Evolutionary conservation across 1,284 basidiomycete genomes (phyloP).

Genomic region (Marasmius tenuissimus): DNA sequence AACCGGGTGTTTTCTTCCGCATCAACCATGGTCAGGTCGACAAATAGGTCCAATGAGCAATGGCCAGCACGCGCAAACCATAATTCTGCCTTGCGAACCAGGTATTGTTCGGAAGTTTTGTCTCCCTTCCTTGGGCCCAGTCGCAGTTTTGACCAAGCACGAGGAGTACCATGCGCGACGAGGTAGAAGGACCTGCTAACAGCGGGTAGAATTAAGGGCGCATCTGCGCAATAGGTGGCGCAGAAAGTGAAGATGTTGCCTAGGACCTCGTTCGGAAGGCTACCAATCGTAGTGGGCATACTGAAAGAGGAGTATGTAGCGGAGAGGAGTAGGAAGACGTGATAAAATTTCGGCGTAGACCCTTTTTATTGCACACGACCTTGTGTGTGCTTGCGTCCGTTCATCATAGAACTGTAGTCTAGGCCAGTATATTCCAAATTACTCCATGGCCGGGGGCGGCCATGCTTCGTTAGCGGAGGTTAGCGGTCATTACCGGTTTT

Average conservation of each 20-base stretch:
- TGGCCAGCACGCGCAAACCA: constrained; percentile 9
- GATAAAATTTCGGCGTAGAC: too few relatives aligned
- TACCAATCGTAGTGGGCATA: not conserved
- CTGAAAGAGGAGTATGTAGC: constrained; percentile 64
- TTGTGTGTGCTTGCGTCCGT: constrained; percentile 21
- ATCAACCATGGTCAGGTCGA: constrained; percentile 6
- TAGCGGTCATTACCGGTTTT: too few relatives aligned
- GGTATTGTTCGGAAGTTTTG: not conserved
- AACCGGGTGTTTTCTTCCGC: too few relatives aligned
- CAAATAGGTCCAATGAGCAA: constrained; percentile 11
- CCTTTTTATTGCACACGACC: constrained; percentile 8
- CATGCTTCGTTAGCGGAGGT: too few relatives aligned
- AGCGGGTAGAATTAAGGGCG: constrained; percentile 10
- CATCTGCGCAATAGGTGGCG: constrained; percentile 12
- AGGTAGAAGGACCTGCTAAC: constrained; percentile 6
- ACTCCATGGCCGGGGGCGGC: too few relatives aligned
- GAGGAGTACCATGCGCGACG: constrained; percentile 5
- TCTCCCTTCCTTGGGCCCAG: not conserved
- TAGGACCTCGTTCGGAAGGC: constrained; percentile 10
- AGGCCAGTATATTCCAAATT: too few relatives aligned
- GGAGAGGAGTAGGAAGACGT: constrained; percentile 38
- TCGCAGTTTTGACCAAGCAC: constrained; percentile 11
- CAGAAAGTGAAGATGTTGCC: constrained; percentile 12
- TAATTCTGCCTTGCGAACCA: constrained; percentile 12
- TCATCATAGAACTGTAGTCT: too few relatives aligned